phyloP scores from a whole-genome alignment of 2,329 filamentous ascomycete species.

The Neoscytalidium dimidiatum region DNA sequence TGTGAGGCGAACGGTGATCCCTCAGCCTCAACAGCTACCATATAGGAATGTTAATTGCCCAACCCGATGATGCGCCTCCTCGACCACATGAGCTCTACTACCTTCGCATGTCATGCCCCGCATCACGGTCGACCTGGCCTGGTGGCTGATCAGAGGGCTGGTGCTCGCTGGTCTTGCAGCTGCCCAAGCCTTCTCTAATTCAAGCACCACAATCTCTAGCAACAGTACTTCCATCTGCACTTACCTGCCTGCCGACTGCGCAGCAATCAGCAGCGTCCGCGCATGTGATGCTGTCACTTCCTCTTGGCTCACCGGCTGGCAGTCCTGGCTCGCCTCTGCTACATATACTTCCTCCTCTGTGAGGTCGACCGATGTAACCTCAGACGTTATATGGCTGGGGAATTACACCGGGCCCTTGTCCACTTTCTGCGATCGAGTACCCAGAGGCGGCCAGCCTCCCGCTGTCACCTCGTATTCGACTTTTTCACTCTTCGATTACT shows the following conservation, averaged over 20 bases:
- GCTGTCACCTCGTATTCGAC: not conserved
- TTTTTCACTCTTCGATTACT: not conserved
- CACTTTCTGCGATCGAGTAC: conserved; percentile 4
- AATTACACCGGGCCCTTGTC: conserved; percentile 4
- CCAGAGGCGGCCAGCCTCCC: not conserved
- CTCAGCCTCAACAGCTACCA: too few relatives aligned
- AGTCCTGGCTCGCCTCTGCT: not conserved
- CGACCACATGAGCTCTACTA: too few relatives aligned
- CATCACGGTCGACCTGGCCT: not conserved
- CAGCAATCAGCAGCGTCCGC: not conserved
- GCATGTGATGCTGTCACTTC: not conserved
- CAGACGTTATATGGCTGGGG: not conserved
- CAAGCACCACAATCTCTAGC: not conserved
- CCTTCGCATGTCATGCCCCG: not conserved
- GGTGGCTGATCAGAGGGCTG: not conserved
- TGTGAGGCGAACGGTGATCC: too few relatives aligned
- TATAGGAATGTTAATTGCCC: too few relatives aligned
- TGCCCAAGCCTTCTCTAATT: not conserved
- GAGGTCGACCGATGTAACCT: not conserved
- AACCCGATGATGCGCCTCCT: too few relatives aligned
- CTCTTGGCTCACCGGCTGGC: not conserved
- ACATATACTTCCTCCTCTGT: not conserved
- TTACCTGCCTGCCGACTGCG: not conserved
- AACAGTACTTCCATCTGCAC: not conserved
- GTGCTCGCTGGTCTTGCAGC: not conserved